These are phyloP conservation scores for Arthrobotrys entomopaga DNA, from an alignment of 2,329 filamentous ascomycete species.

Conservation along the genomic window DNA sequence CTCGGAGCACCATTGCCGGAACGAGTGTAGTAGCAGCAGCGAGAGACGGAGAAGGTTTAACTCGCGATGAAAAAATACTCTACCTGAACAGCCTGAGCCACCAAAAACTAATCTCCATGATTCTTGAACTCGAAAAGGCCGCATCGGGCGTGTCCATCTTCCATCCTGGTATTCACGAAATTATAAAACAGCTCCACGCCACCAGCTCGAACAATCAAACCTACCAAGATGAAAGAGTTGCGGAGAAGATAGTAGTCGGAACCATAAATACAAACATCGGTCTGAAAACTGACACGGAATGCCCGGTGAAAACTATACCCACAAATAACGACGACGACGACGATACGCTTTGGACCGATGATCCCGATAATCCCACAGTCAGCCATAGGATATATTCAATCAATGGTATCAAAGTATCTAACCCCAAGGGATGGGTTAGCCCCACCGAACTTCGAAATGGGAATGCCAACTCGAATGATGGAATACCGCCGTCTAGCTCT, in stretches of 20 bases:
- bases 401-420: conserved; percentile 3
- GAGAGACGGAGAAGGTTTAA: background rate
- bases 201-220: background rate
- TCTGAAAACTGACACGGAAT: background rate
- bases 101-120: conserved; percentile 15
- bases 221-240: background rate
- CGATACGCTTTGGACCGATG: conserved; percentile 26
- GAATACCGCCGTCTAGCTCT: no score
- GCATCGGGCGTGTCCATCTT: conserved; percentile 5
- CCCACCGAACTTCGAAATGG: background rate
- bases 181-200: background rate
- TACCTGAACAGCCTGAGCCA: conserved; percentile 23
- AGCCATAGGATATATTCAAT: conserved; percentile 28
- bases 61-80: background rate
- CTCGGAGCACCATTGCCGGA: no score
- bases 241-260: background rate
- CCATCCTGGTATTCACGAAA: conserved; percentile 7
- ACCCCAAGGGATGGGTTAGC: conserved; percentile 8
- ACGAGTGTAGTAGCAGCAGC: no score
- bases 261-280: no score
- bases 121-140: conserved; percentile 9
- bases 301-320: background rate
- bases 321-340: background rate
- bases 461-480: no score
- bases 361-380: conserved; percentile 23